Evolutionary conservation across 2,329 filamentous ascomycete species (phyloP), one percentile per base, ranked within the genome.

Genomic region (Penicillium sp.): DNA sequence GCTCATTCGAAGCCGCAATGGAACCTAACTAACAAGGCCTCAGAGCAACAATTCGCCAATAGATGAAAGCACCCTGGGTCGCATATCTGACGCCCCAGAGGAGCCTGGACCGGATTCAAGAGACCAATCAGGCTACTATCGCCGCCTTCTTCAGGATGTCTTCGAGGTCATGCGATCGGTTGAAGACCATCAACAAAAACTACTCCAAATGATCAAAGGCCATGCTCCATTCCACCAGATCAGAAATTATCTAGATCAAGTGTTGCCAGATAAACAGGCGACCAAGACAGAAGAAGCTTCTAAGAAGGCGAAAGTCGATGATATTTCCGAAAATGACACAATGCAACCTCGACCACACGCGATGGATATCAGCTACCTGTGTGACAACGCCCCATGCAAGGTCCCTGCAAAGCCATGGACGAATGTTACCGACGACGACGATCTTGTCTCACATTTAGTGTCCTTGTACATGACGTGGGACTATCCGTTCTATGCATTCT

Each of bases 381-480:
- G 65, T 32, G 59, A 62, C 14, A 57, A 32, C 13, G 63, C 64
- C 8, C 65, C 63, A 3, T 58, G 55, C 24, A 58, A 56, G 16
- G 63, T 69, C 1, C 66, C 66, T 0, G 67, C 67, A 6, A 61
- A 55, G 22, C 65, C 91, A 6, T 96, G 92, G 92, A 92, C 91
- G 0, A 83, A 79, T 8, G 90, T 94, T 29, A 95, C 89, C 1
- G 80, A 83, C 45, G 90, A 96, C 67, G 79, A 84, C 8, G 83
- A 88, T 44, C 79, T 95, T 32, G 84, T 96, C 55, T 83, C 86
- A 10, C 91, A 96, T 72, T 81, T 96, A 27, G 83, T 96, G 62
- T 90, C 91, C 67, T 88, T 96, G 83, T 96, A 96, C 74, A 96
- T 96, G 72, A 89, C 85, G 62, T 96, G 92, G 88, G 91, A 96